A percentile compares a stretch with the other conserved stretches of the same genome.
These are phyloP conservation scores for Aspergillus sp. DNA, from an alignment of 2,329 filamentous ascomycete genomes.

Conservation along the genomic window DNA sequence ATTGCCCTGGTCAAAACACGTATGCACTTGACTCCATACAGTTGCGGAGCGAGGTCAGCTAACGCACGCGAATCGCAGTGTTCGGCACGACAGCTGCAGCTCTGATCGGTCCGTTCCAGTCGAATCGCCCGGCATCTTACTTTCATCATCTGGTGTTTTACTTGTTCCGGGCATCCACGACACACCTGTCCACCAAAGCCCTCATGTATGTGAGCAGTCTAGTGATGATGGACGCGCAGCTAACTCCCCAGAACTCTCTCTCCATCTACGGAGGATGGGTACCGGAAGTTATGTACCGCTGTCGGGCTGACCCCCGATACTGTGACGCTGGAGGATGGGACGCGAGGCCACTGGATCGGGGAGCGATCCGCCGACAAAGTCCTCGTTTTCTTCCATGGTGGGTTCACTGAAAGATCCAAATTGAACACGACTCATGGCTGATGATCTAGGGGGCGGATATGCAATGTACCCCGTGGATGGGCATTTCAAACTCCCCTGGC, in stretches of 20 bases:
- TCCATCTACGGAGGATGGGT: conserved; percentile 2
- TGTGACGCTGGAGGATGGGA: conserved; percentile 1
- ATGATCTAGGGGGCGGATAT: conserved; percentile 4
- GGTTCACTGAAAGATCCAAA: not conserved
- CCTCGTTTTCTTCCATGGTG: conserved; percentile 7
- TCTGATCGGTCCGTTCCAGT: not conserved
- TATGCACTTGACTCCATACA: not conserved
- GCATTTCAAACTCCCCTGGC: conserved; percentile 1
- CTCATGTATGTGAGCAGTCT: not conserved
- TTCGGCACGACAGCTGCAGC: not conserved
- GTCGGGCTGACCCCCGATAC: not conserved
- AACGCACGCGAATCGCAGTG: not conserved
- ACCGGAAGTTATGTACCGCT: not conserved
- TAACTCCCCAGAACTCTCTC: not conserved
- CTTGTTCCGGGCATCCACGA: not conserved
- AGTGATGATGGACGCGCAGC: not conserved
- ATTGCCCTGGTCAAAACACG: not conserved
- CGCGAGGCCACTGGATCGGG: conserved; percentile 8
- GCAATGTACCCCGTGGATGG: not conserved
- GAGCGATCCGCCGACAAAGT: conserved; percentile 4
- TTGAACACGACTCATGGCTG: not conserved
- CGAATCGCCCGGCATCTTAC: not conserved
- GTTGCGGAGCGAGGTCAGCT: not conserved
- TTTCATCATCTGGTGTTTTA: not conserved
- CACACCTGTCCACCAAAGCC: not conserved